Evolutionary conservation across 805 yeast species (phyloP), one percentile per base, ranked within the genome.

Genomic region (Saturnispora galanensis): DNA sequence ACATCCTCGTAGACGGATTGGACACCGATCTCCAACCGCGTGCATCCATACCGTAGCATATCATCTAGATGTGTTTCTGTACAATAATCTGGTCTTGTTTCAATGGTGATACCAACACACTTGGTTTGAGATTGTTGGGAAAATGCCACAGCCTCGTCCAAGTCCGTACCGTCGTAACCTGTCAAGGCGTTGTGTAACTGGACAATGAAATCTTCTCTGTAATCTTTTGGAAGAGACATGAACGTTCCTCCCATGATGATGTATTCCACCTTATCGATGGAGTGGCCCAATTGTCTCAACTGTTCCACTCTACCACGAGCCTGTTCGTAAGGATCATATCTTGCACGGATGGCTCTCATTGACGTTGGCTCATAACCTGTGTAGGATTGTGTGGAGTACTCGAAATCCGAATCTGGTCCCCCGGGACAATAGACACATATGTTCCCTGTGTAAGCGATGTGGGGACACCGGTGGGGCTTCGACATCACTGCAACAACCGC

Each of bases 401-500:
- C 98, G 59, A 93, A 93, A 66, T 93, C 98, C 1, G 95, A 83
- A 62, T 93, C 98, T 3, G 98, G 98, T 2, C 98, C 98, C 48
- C 98, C 98, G 5, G 98, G 98, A 67, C 98, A 93, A 62, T 84
- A 93, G 10, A 93, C 98, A 69, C 98, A 93, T 50, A 93, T 93
- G 59, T 93, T 93, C 50, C 98, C 98, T 0, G 98, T 93, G 63
- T 93, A 93, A 16, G 98, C 97, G 56, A 93, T 93, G 64, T 93
- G 98, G 26, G 98, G 98, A 65, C 98, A 93, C 67, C 98, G 75
- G 64, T 93, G 98, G 2, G 98, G 98, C 64, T 93, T 93, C 69
- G 97, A 89, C 97, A 93, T 93, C 30, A 93, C 97, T 0, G 98
- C 98, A 38, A 93, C 97, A 16, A 93, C 98, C 9, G 98, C 98